Evolutionary conservation across 164 flowering plant species (phyloP), one percentile per base, ranked within the genome.

Genomic region (Macadamia tetraphylla): DNA sequence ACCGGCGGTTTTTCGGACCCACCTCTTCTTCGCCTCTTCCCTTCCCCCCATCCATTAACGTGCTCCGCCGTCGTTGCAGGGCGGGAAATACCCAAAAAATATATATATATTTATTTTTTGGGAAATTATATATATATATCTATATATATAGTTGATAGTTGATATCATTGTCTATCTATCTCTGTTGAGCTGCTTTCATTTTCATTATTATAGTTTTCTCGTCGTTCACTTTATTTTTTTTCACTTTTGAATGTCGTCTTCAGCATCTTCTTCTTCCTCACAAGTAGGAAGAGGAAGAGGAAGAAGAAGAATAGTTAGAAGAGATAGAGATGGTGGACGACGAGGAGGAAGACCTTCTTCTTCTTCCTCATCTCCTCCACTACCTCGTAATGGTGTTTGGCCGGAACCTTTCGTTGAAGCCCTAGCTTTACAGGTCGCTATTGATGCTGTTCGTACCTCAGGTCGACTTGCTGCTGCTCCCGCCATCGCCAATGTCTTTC

Each of bases 341-440:
- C 29, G 60, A 32, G 12, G 44, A 56, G 46, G 57, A 56, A 29
- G 48, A 14, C 14, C 49, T 43, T 52, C 35, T 23, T 23, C 23
- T 23, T 23, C 23, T 23, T 23, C 23, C 23, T 23, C 23, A 23
- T 23, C 23, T 23, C 23, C 23, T 23, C 23, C 23, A 23, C 23
- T 23, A 23, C 23, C 23, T n/a, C 9, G 30, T 48, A 79, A 81
- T 51, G 91, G 80, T 29, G 85, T 84, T 1, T 92, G 94, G 96
- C 96, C 98, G 12, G 96, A 85, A 73, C 95, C 89, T 10, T 87
- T 92, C 62, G 69, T 92, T 0, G 98, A 92, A 77, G 85, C 90
- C 14, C 86, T 92, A 3, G 90, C 88, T 32, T 60, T 70, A 53
- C 90, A 81, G 58, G 82, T 92, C 5, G 96, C 96, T 69, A 60